Percentiles rank a stretch among this genome's conserved stretches.
These are phyloP conservation scores for Physcomitrium patens DNA, from an alignment of 225 moss, liverwort and hornwort genomes.

Conservation along the genomic window DNA sequence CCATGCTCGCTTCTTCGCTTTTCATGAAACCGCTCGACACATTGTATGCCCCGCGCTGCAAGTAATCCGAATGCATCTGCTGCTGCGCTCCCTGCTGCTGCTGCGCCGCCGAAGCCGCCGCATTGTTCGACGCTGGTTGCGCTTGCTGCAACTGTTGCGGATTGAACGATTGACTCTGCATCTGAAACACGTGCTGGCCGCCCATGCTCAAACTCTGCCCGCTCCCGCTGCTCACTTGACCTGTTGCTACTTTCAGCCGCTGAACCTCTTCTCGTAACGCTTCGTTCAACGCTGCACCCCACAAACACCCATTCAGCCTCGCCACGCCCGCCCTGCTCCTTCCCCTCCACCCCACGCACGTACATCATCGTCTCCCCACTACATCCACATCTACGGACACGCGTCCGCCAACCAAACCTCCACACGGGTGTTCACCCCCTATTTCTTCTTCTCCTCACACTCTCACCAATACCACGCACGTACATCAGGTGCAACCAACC, in stretches of 20 bases:
- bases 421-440: no score
- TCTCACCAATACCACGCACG: no score
- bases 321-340: neutral
- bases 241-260: conserved; percentile 72
- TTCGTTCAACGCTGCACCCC: conserved; percentile 69
- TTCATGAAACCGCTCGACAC: conserved; percentile 59
- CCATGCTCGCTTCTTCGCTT: conserved; percentile 53
- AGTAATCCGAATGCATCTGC: conserved; percentile 64
- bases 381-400: no score
- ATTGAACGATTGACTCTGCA: conserved; percentile 62
- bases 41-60: conserved; percentile 71
- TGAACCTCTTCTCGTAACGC: conserved; percentile 85
- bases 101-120: no score
- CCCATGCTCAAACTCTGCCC: conserved; percentile 62
- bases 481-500: no score
- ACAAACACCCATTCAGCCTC: conserved; percentile 25
- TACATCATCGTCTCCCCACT: no score
- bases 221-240: conserved; percentile 65
- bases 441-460: no score
- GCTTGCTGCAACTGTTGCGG: conserved; percentile 66
- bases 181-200: conserved; percentile 67
- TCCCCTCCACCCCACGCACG: no score
- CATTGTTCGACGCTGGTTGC: conserved; percentile 67
- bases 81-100: conserved; percentile 66
- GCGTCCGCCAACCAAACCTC: no score